phyloP scores from a whole-genome alignment of 495 filamentous ascomycete species.

The Xylaria curta region DNA sequence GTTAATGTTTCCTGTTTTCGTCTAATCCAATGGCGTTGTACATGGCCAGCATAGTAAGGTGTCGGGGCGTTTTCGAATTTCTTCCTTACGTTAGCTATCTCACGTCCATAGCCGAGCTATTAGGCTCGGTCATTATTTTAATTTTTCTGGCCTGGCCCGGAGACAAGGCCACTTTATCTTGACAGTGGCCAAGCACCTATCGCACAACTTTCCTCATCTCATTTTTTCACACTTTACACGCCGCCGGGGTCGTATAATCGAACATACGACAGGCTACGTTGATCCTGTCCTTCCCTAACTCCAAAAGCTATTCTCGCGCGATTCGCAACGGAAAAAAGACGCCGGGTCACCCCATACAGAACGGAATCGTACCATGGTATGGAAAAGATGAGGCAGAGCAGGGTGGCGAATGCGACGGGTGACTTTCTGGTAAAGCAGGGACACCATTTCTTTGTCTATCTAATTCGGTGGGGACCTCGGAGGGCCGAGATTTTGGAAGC shows the following conservation, averaged over 20 bases:
- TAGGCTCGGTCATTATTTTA: constrained; percentile 34
- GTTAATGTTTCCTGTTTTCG: constrained; percentile 50
- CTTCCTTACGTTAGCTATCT: constrained; percentile 34
- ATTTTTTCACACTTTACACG: background rate
- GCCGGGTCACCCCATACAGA: background rate
- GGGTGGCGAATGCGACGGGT: constrained; percentile 23
- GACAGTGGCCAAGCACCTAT: background rate
- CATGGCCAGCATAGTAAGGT: constrained; percentile 58
- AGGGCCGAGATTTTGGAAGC: constrained; percentile 35
- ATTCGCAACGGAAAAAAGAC: background rate
- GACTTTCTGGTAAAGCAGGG: constrained; percentile 28
- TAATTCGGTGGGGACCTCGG: constrained; percentile 30
- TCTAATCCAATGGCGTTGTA: constrained; percentile 42
- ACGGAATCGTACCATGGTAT: background rate
- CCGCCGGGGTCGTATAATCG: background rate
- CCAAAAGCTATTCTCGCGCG: background rate
- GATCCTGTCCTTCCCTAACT: constrained; percentile 5
- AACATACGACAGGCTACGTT: background rate
- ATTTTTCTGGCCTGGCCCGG: constrained; percentile 27
- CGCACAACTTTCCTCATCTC: background rate
- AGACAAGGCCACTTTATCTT: background rate
- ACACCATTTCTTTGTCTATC: constrained; percentile 35
- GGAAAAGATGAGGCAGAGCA: constrained; percentile 18
- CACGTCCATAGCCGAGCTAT: constrained; percentile 34
- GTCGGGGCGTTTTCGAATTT: constrained; percentile 56